phyloP scores from a whole-genome alignment of 2,329 filamentous ascomycete genomes.

The Fusarium ambrosium region DNA sequence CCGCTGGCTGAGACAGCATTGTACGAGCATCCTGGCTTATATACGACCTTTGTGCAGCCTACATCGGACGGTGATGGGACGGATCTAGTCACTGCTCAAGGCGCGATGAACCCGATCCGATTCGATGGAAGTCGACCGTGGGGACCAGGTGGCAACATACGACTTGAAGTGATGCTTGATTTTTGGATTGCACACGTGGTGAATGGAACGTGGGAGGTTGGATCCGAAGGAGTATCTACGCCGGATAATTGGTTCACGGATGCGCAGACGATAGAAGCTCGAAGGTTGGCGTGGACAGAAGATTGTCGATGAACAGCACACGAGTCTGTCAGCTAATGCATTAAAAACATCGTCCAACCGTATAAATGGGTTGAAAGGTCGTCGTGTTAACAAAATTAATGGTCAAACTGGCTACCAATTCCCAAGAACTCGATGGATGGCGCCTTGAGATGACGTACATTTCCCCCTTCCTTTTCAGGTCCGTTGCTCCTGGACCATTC shows the following conservation, averaged over 20 bases:
- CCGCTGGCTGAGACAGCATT: neutral
- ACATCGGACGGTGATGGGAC: neutral
- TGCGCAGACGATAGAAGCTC: neutral
- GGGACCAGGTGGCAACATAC: neutral
- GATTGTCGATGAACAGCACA: neutral
- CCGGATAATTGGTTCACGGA: neutral
- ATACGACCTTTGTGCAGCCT: neutral
- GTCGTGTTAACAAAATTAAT: too few relatives aligned
- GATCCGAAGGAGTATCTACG: neutral
- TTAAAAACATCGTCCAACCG: too few relatives aligned
- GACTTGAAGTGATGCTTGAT: neutral
- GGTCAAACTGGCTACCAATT: too few relatives aligned
- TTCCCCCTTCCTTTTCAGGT: too few relatives aligned
- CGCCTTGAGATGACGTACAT: too few relatives aligned
- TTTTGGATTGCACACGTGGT: neutral
- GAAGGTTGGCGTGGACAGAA: neutral
- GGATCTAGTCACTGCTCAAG: neutral
- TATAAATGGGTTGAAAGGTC: too few relatives aligned
- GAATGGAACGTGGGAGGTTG: neutral
- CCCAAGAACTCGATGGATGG: too few relatives aligned
- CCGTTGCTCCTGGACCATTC: too few relatives aligned
- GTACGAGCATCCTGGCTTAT: neutral
- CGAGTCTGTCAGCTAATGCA: too few relatives aligned
- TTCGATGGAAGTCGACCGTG: neutral
- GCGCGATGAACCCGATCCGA: neutral